A percentile compares a stretch with the other conserved stretches of the same genome.
Conservation (phyloP, 2,329 filamentous ascomycete genomes). For the Knufia petricola region DNA sequence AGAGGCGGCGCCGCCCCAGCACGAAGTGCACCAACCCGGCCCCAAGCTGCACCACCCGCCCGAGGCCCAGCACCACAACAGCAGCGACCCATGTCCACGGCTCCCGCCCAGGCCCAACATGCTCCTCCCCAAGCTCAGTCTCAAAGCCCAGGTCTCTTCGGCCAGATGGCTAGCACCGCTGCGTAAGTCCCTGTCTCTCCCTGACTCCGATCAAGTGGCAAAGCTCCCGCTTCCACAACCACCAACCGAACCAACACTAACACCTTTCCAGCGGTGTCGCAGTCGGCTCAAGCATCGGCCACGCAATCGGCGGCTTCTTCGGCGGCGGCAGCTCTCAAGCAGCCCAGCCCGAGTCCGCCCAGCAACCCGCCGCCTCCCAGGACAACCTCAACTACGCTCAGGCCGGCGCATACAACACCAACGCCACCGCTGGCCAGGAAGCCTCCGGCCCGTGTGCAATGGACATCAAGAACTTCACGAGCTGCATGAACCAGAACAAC, state of each 20-base stretch:
- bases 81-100: conserved; percentile 42
- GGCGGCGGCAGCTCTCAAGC: conserved; percentile 56
- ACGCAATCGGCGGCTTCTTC: conserved; percentile 87
- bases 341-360: conserved; percentile 40
- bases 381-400: conserved; percentile 48
- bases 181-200: conserved; percentile 57
- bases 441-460: conserved; percentile 59
- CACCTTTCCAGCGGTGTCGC: conserved; percentile 68
- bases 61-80: conserved; percentile 29
- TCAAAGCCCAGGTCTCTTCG: conserved; percentile 75
- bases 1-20: conserved; percentile 47
- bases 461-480: conserved; percentile 77
- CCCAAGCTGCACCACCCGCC: conserved; percentile 41
- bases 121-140: conserved; percentile 31
- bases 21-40: conserved; percentile 53
- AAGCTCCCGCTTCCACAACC: conserved; percentile 1
- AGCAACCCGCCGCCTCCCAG: conserved; percentile 21
- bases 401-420: conserved; percentile 40
- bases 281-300: conserved; percentile 87
- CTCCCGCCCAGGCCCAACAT: conserved; percentile 36
- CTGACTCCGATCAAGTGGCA: not conserved
- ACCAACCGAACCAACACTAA: not conserved
- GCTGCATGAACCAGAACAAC: conserved; percentile 90
- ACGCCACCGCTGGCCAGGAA: conserved; percentile 30
- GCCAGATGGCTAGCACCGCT: conserved; percentile 94